Conservation (phyloP, 1,284 basidiomycete genomes). For the Ganoderma sinense region DNA sequence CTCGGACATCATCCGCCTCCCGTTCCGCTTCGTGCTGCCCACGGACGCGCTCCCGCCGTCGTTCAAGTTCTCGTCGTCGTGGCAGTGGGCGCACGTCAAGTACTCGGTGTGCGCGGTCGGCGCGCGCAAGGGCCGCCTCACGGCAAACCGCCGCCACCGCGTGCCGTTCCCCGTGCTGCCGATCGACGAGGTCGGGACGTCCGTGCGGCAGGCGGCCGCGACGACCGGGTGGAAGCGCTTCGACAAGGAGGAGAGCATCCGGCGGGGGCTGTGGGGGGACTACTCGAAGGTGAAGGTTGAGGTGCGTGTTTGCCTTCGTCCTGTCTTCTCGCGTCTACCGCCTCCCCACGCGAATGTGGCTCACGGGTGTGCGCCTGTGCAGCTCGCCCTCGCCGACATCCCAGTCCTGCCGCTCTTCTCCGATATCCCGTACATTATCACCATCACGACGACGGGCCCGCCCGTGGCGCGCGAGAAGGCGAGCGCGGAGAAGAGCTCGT, state of each 20-base stretch:
- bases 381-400: conserved; percentile 26
- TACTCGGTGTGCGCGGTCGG: conserved; percentile 32
- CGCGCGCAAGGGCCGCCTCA: conserved; percentile 26
- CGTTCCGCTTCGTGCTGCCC: conserved; percentile 34
- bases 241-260: conserved; percentile 21
- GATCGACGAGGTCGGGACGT: conserved; percentile 17
- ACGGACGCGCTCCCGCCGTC: conserved; percentile 30
- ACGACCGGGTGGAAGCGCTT: conserved; percentile 12
- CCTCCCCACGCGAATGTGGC: not conserved
- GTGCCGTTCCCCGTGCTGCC: conserved; percentile 33
- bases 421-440: conserved; percentile 19
- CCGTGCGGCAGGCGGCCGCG: not conserved
- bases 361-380: too few relatives aligned
- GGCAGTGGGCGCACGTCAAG: conserved; percentile 12
- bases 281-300: conserved; percentile 28
- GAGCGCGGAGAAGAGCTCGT: not conserved
- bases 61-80: conserved; percentile 20
- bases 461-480: conserved; percentile 18
- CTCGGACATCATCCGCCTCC: conserved; percentile 30
- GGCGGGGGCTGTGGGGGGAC: conserved; percentile 34
- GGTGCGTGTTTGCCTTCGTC: conserved; percentile 11
- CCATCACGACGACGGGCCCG: conserved; percentile 18
- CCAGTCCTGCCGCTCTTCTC: conserved; percentile 20
- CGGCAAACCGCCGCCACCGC: conserved; percentile 22
- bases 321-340: too few relatives aligned